Base-by-base conservation (phyloP, 164 flowering plant species). In the Chimonanthus salicifolius region DNA sequence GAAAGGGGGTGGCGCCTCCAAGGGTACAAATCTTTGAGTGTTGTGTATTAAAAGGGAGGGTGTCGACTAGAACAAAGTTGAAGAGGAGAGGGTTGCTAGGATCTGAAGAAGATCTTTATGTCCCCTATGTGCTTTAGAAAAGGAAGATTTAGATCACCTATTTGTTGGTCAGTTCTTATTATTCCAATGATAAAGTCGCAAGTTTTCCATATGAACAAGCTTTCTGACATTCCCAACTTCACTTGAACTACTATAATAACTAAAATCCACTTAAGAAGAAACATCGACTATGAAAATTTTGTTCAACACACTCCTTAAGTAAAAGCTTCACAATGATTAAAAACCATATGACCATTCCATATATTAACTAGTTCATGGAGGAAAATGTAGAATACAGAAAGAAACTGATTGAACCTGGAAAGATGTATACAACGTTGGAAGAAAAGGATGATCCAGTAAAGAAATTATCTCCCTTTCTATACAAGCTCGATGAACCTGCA, bases 401-500 rank as follows among this genome's bases (percentile, higher is more conserved):
- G 43, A 50, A 44, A 45, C 18, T n/a, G 62, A 60, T 20, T 54
- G 72, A 18, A 94, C 98, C 98, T 94, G 92, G 81, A 95, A 95
- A 75, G 98, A 95, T 69, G 91, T 75, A 78, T 92, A 95, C 45
- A 95, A 82, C 3, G 98, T 82, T 20, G 98, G 98, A 82, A 92
- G 98, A 77, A 95, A 92, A 77, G 99, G 98, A 86, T 95, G 99
- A 84, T 95, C 99, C 68, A 95, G 83, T 47, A 85, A 80, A 2
- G 99, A 87, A 62, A 89, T 87, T 71, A 95, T 92, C 80, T 95
- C 96, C 78, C 99, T 89, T 82, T 95, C 99, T 58, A 91, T 78
- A 83, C 97, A 92, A 73, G 98, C 97, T 68, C 98, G 89, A 76
- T 95, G 99, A 80, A 92, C 99, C 98, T 94, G 90, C 46, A 65